phyloP scores from a whole-genome alignment of 768 basidiomycete genomes.

The Lentinula raphanica region DNA sequence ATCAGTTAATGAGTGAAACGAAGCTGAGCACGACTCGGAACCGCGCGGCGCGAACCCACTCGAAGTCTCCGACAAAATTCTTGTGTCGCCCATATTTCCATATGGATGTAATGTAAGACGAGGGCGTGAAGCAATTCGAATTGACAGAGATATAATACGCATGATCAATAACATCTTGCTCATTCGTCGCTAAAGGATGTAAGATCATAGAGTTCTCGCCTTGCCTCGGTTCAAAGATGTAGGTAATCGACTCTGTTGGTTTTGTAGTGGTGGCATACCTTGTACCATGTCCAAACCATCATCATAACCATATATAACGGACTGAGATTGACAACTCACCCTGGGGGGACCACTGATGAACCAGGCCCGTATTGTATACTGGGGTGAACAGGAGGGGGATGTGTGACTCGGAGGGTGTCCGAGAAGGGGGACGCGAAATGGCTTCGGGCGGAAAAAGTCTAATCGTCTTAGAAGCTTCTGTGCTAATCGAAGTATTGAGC shows the following conservation, averaged over 20 bases:
- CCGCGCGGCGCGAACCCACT: conserved; percentile 28
- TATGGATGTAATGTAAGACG: conserved; percentile 42
- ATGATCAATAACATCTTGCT: conserved; percentile 22
- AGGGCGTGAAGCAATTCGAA: conserved; percentile 46
- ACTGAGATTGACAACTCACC: conserved; percentile 15
- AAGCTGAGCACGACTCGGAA: too few species aligned
- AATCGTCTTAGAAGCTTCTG: neutral
- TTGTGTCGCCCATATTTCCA: conserved; percentile 35
- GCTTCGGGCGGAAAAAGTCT: too few species aligned
- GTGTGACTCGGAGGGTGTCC: neutral
- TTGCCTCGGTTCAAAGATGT: conserved; percentile 32
- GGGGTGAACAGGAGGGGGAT: conserved; percentile 23
- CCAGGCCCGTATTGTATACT: conserved; percentile 17
- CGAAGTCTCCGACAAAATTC: conserved; percentile 43
- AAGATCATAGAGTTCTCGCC: conserved; percentile 34
- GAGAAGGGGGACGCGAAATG: conserved; percentile 12
- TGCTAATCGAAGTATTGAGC: neutral
- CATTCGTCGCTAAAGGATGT: conserved; percentile 21
- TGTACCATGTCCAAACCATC: too few species aligned
- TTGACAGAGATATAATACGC: conserved; percentile 42
- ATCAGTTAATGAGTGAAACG: neutral
- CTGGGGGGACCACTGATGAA: conserved; percentile 22
- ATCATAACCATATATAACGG: neutral
- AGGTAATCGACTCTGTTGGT: conserved; percentile 29
- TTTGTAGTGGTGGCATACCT: conserved; percentile 25